Conservation (phyloP, 805 yeast genomes). For the Suhomyces sp. region DNA sequence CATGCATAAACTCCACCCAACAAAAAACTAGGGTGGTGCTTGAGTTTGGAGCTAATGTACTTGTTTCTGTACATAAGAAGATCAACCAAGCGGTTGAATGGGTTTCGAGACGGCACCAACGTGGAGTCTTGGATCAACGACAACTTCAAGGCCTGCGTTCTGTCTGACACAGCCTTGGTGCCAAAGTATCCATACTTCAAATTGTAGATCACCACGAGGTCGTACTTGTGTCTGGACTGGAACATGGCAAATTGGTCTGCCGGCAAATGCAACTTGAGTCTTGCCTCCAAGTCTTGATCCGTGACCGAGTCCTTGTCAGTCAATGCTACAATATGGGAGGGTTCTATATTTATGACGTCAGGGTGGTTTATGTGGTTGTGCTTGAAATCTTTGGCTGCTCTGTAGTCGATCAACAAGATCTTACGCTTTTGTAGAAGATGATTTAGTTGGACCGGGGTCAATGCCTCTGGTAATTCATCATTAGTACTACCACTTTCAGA, state of each 20-base stretch:
- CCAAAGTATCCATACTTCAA: constrained; percentile 32
- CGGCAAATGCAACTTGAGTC: constrained; percentile 56
- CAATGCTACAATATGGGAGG: constrained; percentile 30
- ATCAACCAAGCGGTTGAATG: constrained; percentile 47
- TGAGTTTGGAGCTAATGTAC: constrained; percentile 32
- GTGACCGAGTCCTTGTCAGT: constrained; percentile 35
- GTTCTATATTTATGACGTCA: constrained; percentile 73
- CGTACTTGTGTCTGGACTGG: constrained; percentile 50
- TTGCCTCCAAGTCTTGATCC: constrained; percentile 64
- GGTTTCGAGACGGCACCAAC: constrained; percentile 51
- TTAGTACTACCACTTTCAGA: not conserved
- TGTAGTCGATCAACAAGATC: constrained; percentile 67
- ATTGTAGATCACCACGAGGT: constrained; percentile 66
- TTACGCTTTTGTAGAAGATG: constrained; percentile 3
- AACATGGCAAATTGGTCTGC: constrained; percentile 54
- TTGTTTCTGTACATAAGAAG: constrained; percentile 29
- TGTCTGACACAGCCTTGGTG: constrained; percentile 16
- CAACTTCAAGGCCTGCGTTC: constrained; percentile 35
- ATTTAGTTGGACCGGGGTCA: constrained; percentile 19
- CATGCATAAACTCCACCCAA: constrained; percentile 38
- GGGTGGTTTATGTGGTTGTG: constrained; percentile 58
- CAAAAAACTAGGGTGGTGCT: constrained; percentile 30
- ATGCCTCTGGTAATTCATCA: constrained; percentile 4
- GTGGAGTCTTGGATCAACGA: constrained; percentile 33
- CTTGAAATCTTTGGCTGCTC: constrained; percentile 59